Base-by-base conservation (phyloP, 345 rosid species). In the Gossypium turneri region DNA sequence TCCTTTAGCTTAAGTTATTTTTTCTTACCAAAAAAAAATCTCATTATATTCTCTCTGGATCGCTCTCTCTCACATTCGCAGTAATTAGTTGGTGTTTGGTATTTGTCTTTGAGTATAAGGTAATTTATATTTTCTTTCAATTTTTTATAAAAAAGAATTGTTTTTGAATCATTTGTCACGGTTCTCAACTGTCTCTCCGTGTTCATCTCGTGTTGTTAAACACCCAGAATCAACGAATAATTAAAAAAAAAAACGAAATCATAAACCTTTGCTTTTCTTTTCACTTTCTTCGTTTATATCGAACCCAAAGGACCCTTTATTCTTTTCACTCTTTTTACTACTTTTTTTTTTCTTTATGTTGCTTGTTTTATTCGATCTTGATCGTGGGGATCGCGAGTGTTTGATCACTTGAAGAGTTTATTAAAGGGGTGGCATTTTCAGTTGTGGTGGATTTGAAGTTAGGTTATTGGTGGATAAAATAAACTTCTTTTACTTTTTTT, bases 151-250 rank as follows among this genome's bases (percentile, higher is more conserved):
- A 6, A 52, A 52, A 17, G 16, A 2, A 17, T 53, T 53, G 20
- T 53, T 53, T 53, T 52, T 52, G 59, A 55, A 55, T n/a, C 12
- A 34, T 34, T 12, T 50, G 9, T 44, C 29, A 20, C 13, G 50
- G 17, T 52, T 71, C 83, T 76, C 81, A 89, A 89, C 91, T 77
- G 88, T 85, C 61, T 56, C 25, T 57, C 61, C 61, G 61, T 57
- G 91, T 88, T 44, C 75, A 81, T 75, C 85, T 86, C 90, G 90
- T 86, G 88, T 85, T 68, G 74, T 57, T 66, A 67, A 73, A 79
- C 76, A 34, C 41, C 41, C 41, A 34, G 41, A 34, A 34, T 34
- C 41, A 52, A 27, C 20, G 29, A 29, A 47, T 24, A 2, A 20
- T 12, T 12, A 22, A 47, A 58, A 45, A 2, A n/a, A n/a, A n/a